These are phyloP conservation scores for Aureobasidium sp. DNA, from an alignment of 2,329 filamentous ascomycete species.

Conservation along the genomic window DNA sequence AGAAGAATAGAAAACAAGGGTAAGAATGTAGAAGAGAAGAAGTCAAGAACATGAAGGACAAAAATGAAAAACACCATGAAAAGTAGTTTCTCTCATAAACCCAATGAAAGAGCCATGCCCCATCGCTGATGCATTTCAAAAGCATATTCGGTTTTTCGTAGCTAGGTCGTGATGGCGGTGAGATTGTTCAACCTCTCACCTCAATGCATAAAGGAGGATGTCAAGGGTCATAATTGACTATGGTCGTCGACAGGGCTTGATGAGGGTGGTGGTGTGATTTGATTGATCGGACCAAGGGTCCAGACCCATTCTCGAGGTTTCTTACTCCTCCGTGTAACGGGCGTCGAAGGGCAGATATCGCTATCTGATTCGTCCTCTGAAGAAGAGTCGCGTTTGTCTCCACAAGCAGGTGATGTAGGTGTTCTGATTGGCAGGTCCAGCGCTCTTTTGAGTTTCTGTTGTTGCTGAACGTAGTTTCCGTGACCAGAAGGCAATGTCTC, in stretches of 20 bases:
- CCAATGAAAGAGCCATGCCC: not conserved
- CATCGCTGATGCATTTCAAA: conserved; percentile 10
- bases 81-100: not conserved
- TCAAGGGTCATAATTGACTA: not conserved
- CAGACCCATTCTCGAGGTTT: conserved; percentile 50
- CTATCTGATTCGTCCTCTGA: conserved; percentile 40
- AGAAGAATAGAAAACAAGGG: not conserved
- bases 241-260: conserved; percentile 4
- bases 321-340: conserved; percentile 47
- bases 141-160: not conserved
- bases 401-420: conserved; percentile 28
- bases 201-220: not conserved
- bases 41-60: not conserved
- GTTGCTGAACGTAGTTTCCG: not conserved
- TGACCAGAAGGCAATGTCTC: conserved; percentile 20
- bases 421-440: conserved; percentile 9
- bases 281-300: conserved; percentile 43
- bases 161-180: conserved; percentile 2
- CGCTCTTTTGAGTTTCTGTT: conserved; percentile 10
- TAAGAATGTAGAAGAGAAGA: not conserved
- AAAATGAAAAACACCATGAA: not conserved
- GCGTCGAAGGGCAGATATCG: conserved; percentile 45
- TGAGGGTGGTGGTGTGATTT: not conserved
- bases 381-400: conserved; percentile 42
- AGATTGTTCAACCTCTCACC: not conserved